Evolutionary conservation across 345 rosid genomes (phyloP), one percentile per base, ranked within the genome.

Genomic region (Euphorbia lathyris): DNA sequence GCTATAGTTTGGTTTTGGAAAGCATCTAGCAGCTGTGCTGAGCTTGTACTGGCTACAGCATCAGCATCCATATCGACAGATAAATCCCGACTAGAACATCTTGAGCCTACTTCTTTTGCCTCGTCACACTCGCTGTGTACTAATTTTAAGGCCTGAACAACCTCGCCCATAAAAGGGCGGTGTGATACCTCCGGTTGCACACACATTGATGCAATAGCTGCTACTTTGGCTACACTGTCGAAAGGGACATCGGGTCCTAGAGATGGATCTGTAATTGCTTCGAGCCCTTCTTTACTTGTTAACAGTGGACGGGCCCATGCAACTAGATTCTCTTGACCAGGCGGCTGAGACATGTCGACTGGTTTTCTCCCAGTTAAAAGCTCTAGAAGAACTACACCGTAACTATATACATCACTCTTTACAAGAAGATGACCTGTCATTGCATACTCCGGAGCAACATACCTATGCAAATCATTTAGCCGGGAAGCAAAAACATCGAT

Each of bases 81-180:
- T 27, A 77, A 30, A 71, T 79, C 96, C 7, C 50, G 78, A 75
- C 86, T 81, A 9, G 83, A 85, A 66, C 83, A 82, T 63, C 77
- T 72, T 23, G 94, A 89, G 30, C 82, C 83, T 8, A 81, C 80
- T 67, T 88, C 95, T 66, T 77, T 88, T 3, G 90, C 89, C 80
- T 86, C 96, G n/a, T 92, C 87, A 27, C 96, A 91, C 77, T 94
- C 97, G 19, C 90, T 87, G 68, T 88, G 83, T 2, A 95, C 95
- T 26, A 95, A 83, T 78, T 95, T 95, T 72, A 95, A 80, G 58
- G 99, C 99, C 78, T 95, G 99, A 67, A 95, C 97, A 26, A 95
- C 97, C 80, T 95, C 99, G 3, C 99, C 97, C 98, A 91, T 94
- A 79, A 91, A 91, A 53, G 98, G 97, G 22, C 97, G 95, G 86